Percentiles rank a stretch among this genome's conserved stretches.
Evolutionary conservation across 1,284 basidiomycete species (phyloP).

Genomic region (Amylostereum chailletii): DNA sequence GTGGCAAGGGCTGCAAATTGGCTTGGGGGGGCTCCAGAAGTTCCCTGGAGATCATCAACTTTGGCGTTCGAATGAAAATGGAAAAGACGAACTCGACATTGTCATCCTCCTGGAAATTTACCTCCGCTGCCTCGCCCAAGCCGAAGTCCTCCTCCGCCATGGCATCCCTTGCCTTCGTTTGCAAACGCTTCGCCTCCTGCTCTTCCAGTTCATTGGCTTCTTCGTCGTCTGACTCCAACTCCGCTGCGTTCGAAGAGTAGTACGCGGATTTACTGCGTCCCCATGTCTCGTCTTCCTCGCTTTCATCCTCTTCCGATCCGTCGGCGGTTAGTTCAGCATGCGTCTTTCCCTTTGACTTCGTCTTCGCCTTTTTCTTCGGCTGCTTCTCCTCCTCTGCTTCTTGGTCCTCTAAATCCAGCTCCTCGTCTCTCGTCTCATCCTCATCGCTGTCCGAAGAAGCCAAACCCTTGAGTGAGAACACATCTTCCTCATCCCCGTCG

Average conservation of each 20-base stretch:
- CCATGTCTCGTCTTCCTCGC: constrained; percentile 70
- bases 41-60: constrained; percentile 17
- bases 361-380: constrained; percentile 25
- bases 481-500: constrained; percentile 58
- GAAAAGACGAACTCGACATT: constrained; percentile 31
- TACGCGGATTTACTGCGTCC: constrained; percentile 71
- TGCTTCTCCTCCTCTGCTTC: constrained; percentile 31
- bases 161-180: constrained; percentile 64
- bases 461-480: constrained; percentile 57
- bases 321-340: constrained; percentile 10
- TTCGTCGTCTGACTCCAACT: constrained; percentile 78
- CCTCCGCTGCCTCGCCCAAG: constrained; percentile 54
- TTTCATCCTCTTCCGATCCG: constrained; percentile 33
- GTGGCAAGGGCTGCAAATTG: constrained; percentile 26
- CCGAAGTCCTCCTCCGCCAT: constrained; percentile 84
- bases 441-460: constrained; percentile 35
- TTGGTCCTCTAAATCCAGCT: constrained; percentile 33
- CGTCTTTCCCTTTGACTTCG: constrained; percentile 7
- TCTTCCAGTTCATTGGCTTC: constrained; percentile 83
- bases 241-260: constrained; percentile 77
- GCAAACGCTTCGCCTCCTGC: constrained; percentile 78
- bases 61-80: not conserved
- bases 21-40: constrained; percentile 25
- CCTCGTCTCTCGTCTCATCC: constrained; percentile 32
- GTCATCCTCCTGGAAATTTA: constrained; percentile 23